phyloP scores from a whole-genome alignment of 805 yeast species.

The Candida dendrica region DNA sequence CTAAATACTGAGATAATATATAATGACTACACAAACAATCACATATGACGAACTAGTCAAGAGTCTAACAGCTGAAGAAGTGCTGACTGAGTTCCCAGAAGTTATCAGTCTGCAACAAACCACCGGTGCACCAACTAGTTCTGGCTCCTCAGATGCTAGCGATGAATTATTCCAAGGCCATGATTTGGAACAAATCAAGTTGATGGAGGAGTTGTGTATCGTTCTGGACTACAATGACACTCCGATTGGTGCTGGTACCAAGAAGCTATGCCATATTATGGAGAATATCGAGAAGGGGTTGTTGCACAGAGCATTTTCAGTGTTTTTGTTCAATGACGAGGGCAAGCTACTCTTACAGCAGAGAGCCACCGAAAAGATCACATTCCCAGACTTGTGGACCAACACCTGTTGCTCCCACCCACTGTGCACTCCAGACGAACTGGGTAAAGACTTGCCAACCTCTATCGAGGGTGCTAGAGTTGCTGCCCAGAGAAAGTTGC shows the following conservation, averaged over 20 bases:
- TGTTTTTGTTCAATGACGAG: constrained; percentile 79
- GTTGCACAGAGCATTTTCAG: constrained; percentile 92
- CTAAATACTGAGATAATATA: no score
- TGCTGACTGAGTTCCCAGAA: constrained; percentile 55
- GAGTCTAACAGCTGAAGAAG: constrained; percentile 38
- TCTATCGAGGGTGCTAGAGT: constrained; percentile 73
- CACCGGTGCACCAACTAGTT: constrained; percentile 46
- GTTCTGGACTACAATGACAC: constrained; percentile 82
- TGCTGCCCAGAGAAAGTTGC: constrained; percentile 89
- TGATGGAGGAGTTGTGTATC: constrained; percentile 96
- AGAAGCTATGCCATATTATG: constrained; percentile 86
- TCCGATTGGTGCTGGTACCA: constrained; percentile 91
- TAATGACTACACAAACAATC: constrained; percentile 8
- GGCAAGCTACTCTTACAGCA: constrained; percentile 82
- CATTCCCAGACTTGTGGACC: constrained; percentile 97
- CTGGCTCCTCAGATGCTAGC: constrained; percentile 20
- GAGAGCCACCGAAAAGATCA: constrained; percentile 93
- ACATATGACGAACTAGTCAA: constrained; percentile 49
- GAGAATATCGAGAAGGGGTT: constrained; percentile 78
- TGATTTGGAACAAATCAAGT: constrained; percentile 86
- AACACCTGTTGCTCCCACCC: constrained; percentile 99
- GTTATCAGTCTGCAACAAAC: constrained; percentile 56
- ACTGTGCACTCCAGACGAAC: constrained; percentile 70
- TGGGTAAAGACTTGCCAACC: constrained; percentile 52
- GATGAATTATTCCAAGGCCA: constrained; percentile 69